Percentiles rank a stretch among this genome's conserved stretches.
Conservation (phyloP, 306 rosid species). For the Dicorynia guianensis region DNA sequence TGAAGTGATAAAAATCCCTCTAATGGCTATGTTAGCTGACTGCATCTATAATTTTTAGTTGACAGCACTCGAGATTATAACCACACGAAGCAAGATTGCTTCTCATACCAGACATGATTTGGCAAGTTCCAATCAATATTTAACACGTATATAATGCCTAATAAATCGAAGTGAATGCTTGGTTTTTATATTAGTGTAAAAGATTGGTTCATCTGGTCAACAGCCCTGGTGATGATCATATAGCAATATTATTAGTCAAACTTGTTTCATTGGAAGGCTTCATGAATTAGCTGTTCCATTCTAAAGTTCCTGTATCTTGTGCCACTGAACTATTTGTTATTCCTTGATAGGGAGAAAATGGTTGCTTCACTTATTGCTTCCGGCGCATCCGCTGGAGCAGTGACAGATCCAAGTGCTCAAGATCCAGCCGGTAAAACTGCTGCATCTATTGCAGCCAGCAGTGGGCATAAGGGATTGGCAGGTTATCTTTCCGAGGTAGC, state of each 20-base stretch:
- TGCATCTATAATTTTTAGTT: background rate
- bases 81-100: conserved; percentile 23
- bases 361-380: conserved; percentile 86
- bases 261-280: conserved; percentile 7
- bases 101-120: background rate
- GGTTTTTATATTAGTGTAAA: conserved; percentile 10
- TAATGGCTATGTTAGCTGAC: too few relatives aligned
- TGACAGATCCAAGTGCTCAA: conserved; percentile 83
- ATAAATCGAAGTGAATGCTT: conserved; percentile 29
- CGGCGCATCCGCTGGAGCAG: conserved; percentile 97
- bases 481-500: conserved; percentile 93
- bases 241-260: conserved; percentile 22
- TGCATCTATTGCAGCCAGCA: conserved; percentile 52
- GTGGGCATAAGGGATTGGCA: conserved; percentile 90
- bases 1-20: background rate
- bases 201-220: conserved; percentile 3
- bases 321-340: conserved; percentile 36
- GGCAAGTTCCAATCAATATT: conserved; percentile 15
- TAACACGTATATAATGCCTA: conserved; percentile 17
- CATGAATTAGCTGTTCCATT: conserved; percentile 24
- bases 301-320: conserved; percentile 14
- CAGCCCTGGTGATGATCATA: conserved; percentile 21
- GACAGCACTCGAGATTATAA: conserved; percentile 13
- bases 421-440: conserved; percentile 86
- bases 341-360: conserved; percentile 80